Base-by-base conservation (phyloP, 2,329 filamentous ascomycete species). In the Colletotrichum euphorbiae region DNA sequence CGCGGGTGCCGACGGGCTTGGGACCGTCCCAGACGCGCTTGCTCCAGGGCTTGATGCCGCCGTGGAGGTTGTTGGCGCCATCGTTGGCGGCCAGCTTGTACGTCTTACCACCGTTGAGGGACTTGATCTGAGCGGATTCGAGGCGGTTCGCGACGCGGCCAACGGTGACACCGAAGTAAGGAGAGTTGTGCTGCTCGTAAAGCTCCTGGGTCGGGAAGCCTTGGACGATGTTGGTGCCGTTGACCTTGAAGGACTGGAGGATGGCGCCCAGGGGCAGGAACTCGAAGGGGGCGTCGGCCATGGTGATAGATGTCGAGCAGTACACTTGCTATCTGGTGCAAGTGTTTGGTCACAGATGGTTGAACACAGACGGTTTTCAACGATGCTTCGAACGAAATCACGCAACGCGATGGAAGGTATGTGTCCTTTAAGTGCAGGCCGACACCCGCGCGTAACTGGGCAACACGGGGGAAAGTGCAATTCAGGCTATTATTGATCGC, bases 121-220 rank as follows among this genome's bases (percentile, higher is more conserved):
- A 84, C 71, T 90, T 81, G 77, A 98, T 89, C 72, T 88, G 85
- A 28, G 90, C 93, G 75, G 86, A 83, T 64, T 88, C 87, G 77
- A 97, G 89, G 65, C 95, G 91, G 82, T 98, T 98, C 69, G 94
- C 89, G 19, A 90, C 83, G 61, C 89, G 92, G 62, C 96, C 96
- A 77, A 98, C 97, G 50, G 93, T 98, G 78, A 95, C 94, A 71
- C 96, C 95, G 77, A 97, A 98, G 83, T 90, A 94, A 2, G 93
- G 90, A 11, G 80, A 82, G 81, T 96, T 95, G 83, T 94, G 83
- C 73, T 88, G 81, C 71, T 86, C 86, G 82, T 98, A 98, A 69
- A 90, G 87, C 50, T 91, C 88, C 60, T 91, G 87, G 13, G 86
- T 89, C 17, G 92, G 88, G 81, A 98, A 98, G 60, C 91, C 90